phyloP scores from a whole-genome alignment of 805 yeast species.

The Barnettozyma siamensis region DNA sequence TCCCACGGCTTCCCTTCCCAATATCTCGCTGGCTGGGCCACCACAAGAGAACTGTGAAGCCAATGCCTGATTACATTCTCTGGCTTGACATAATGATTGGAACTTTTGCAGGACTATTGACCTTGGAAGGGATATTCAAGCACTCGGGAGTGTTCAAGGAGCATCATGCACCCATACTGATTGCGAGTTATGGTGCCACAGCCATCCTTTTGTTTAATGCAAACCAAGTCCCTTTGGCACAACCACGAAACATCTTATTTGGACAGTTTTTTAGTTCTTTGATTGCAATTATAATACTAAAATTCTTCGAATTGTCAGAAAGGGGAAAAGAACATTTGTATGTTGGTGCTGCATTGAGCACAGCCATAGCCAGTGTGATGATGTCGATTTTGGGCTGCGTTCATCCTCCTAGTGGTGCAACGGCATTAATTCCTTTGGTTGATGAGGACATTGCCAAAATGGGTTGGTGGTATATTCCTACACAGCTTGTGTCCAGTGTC shows the following conservation, averaged over 20 bases:
- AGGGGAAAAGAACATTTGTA: constrained; percentile 44
- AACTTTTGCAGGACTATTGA: constrained; percentile 40
- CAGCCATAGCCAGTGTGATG: constrained; percentile 45
- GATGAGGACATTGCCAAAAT: constrained; percentile 40
- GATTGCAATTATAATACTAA: constrained; percentile 48
- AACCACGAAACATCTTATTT: constrained; percentile 52
- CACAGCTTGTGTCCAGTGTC: constrained; percentile 43
- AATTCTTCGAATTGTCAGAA: constrained; percentile 42
- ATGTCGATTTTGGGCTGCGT: constrained; percentile 52
- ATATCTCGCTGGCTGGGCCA: constrained; percentile 37
- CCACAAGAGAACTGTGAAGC: constrained; percentile 20
- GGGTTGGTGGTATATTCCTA: constrained; percentile 65
- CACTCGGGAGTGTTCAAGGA: constrained; percentile 31
- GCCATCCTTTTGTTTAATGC: constrained; percentile 56
- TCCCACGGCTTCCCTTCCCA: constrained; percentile 30
- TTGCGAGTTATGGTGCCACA: constrained; percentile 57
- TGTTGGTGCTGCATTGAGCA: constrained; percentile 53
- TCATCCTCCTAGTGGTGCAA: constrained; percentile 73
- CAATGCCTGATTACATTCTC: constrained; percentile 31
- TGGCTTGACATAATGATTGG: constrained; percentile 44
- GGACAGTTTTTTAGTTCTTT: constrained; percentile 52
- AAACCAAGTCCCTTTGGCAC: constrained; percentile 52
- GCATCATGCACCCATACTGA: constrained; percentile 40
- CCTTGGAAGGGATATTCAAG: constrained; percentile 42
- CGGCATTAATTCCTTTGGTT: constrained; percentile 51